Base-by-base conservation (phyloP, 108 stramenopile genomes). In the Cyclotella atomus region DNA sequence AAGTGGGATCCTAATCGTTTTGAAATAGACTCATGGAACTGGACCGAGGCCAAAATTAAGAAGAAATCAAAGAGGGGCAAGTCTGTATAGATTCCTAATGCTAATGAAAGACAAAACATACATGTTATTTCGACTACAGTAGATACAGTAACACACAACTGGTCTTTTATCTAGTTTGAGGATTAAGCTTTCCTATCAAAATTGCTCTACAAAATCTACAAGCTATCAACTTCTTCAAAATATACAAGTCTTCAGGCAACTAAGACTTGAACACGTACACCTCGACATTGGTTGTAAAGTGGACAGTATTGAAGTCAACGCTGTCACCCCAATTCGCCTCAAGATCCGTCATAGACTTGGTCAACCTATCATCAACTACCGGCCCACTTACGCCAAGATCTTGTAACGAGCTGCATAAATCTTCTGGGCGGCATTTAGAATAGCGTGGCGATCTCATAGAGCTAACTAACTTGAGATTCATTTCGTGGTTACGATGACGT, bases 1-100 rank as follows among this genome's bases (percentile, higher is more conserved):
- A 36, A 55, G 12, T 68, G 67, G 67, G 32, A 68, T 23, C 67
- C 67, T 4, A 24, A 20, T 54, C 50, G 67, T 24, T 62, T 62
- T 41, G 61, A 62, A 43, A 21, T 43, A 5, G 25, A 62, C 21
- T 62, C 36, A 24, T 62, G 12, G 21, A 62, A 62, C 61, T 62
- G 61, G 61, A 62, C 61, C 1, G 28, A 44, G 15, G n/a, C 61
- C n/a, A 44, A 41, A 5, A 62, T 44, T 23, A 17, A 32, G 38
- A 20, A 36, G 1, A 62, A 62, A 21, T 28, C 56, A 12, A 30
- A 28, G 16, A 59, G 33, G 56, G 56, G n/a, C n/a, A n/a, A n/a
- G n/a, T n/a, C n/a, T n/a, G n/a, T n/a, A n/a, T n/a, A n/a, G n/a
- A n/a, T n/a, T n/a, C n/a, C n/a, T n/a, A n/a, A n/a, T n/a, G n/a